Base-by-base conservation (phyloP, 495 filamentous ascomycete species). In the Hyaloscypha bicolor region DNA sequence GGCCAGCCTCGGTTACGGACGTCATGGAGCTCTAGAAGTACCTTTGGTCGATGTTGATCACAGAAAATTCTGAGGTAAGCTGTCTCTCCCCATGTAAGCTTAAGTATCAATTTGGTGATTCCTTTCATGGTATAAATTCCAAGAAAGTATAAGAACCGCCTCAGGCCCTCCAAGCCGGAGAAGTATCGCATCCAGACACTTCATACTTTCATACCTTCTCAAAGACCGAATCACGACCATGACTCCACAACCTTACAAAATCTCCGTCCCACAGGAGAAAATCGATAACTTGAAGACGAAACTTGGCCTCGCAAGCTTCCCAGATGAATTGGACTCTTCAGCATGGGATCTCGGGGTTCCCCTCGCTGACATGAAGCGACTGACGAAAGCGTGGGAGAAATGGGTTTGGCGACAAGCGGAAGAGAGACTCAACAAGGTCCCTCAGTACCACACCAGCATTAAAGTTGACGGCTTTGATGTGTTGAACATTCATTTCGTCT, bases 391-490 rank as follows among this genome's bases (percentile, higher is more conserved):
- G 25, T 87, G 83, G 83, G 73, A 80, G 58, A 65, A 76, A 0
- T 87, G 80, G 69, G 76, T 84, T 70, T 87, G 83, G 84, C 76
- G 81, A n/a, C 74, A 76, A 33, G 75, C 79, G 21, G 87, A 89
- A 65, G 72, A 76, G 12, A 73, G 73, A 57, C 76, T 87, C 69
- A 89, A 90, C 67, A 63, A 78, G 16, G 70, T 87, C 21, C 88
- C 86, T 2, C 85, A 89, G 48, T 90, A 80, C 71, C 76, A 79
- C 6, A 86, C 86, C 4, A 69, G 75, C 0, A 78, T 89, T 56
- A 71, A 79, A 16, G 77, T 80, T 32, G 78, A 81, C 6, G 82
- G 79, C 2, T 82, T 81, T 66, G 79, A 77, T 42, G 77, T 82
- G 16, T 67, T 89, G 19, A 79, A 82, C 35, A 81, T 84, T 32